These are phyloP conservation scores for Tetracentron sinense DNA, from an alignment of 164 flowering plant genomes.

Conservation along the genomic window DNA sequence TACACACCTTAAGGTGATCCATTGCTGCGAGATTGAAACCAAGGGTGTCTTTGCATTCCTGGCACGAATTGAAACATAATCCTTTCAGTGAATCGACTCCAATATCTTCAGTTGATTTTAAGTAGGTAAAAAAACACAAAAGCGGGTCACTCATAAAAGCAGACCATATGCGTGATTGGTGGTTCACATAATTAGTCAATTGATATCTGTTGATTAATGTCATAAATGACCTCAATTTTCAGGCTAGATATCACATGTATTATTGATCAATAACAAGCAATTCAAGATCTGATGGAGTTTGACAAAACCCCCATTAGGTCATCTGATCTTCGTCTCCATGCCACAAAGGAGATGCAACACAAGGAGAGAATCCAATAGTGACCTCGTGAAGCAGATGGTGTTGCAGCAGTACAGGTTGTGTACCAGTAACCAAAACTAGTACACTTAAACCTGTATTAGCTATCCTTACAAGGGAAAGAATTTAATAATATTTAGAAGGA, in stretches of 20 bases:
- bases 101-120: neutral
- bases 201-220: neutral
- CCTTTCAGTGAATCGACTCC: neutral
- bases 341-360: neutral
- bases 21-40: slow-evolving; percentile 97
- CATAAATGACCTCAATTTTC: neutral
- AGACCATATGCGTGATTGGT: neutral
- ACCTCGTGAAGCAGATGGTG: neutral
- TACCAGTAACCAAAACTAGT: too few relatives aligned
- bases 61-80: slow-evolving; percentile 20
- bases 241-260: neutral
- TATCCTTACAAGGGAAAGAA: too few relatives aligned
- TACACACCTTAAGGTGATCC: slow-evolving; percentile 84
- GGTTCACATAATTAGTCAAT: neutral
- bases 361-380: neutral
- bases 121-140: neutral
- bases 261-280: neutral
- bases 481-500: too few relatives aligned
- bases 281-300: neutral
- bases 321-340: neutral
- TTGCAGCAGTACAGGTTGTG: too few relatives aligned
- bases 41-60: slow-evolving; percentile 87
- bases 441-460: too few relatives aligned
- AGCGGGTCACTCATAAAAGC: neutral
- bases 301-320: neutral